Evolutionary conservation across 371 early-diverging fungal species (phyloP).

Genomic region (Mucor piriformis): DNA sequence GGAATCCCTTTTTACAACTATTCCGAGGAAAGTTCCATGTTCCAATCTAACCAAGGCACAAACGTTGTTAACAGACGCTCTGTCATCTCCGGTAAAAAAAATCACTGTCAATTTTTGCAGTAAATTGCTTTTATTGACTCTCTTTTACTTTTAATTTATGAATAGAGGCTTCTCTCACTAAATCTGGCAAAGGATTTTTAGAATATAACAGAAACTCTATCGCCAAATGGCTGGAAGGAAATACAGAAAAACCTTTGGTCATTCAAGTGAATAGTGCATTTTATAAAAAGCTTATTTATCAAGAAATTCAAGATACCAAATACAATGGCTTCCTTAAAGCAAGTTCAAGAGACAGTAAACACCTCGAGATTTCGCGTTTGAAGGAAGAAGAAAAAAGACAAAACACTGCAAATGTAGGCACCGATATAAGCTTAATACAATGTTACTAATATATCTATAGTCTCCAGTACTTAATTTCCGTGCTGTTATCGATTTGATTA

Average conservation of each 20-base stretch:
- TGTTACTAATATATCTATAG: too few relatives aligned
- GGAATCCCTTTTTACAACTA: conserved; percentile 52
- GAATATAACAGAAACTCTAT: conserved; percentile 18
- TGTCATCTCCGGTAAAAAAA: conserved; percentile 12
- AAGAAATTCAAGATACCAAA: conserved; percentile 57
- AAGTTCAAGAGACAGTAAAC: conserved; percentile 33
- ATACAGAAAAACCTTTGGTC: conserved; percentile 30
- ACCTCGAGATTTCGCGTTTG: conserved; percentile 38
- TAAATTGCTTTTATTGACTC: too few relatives aligned
- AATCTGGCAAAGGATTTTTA: conserved; percentile 16
- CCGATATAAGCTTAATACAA: too few relatives aligned
- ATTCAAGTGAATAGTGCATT: conserved; percentile 49
- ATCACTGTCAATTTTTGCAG: too few relatives aligned
- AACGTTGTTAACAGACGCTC: conserved; percentile 14
- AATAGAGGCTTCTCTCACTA: conserved; percentile 15
- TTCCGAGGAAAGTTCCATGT: conserved; percentile 34
- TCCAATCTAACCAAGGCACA: conserved; percentile 16
- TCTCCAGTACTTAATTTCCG: conserved; percentile 68
- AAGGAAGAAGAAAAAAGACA: conserved; percentile 38
- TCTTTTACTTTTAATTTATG: too few relatives aligned
- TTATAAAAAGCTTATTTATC: conserved; percentile 61
- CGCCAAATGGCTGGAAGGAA: conserved; percentile 43
- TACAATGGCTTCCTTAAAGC: conserved; percentile 45
- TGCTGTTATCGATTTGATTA: conserved; percentile 75
- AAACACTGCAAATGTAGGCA: conserved; percentile 17